Evolutionary conservation across 331 rosid species (phyloP).

Genomic region (Cydonia oblonga): DNA sequence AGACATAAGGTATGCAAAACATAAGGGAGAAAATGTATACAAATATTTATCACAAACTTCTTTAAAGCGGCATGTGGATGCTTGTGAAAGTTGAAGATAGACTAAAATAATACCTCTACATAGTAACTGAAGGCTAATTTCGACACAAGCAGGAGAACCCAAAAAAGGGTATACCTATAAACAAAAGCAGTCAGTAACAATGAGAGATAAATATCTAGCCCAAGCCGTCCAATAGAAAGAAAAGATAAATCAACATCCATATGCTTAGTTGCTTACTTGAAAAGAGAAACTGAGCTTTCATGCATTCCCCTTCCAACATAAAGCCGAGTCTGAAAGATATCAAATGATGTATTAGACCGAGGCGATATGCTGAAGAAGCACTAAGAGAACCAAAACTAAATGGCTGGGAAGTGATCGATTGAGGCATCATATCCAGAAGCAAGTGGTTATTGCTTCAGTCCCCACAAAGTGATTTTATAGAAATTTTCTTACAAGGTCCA

Average conservation of each 20-base stretch:
- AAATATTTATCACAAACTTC: neutral
- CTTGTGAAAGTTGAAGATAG: neutral
- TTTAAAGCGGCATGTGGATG: neutral
- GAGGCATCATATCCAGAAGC: neutral
- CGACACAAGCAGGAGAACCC: slow-evolving; percentile 69
- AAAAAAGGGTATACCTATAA: slow-evolving; percentile 74
- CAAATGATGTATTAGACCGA: neutral
- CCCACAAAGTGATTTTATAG: neutral
- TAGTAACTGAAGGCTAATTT: slow-evolving; percentile 87
- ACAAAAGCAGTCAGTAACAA: slow-evolving; percentile 17
- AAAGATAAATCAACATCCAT: neutral
- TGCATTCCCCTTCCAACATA: slow-evolving; percentile 99
- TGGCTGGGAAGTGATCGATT: neutral
- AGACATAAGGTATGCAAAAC: neutral
- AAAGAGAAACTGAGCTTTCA: slow-evolving; percentile 64
- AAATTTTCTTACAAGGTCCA: slow-evolving; percentile 13
- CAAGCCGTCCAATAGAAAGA: slow-evolving; percentile 12
- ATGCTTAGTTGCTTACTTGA: slow-evolving; percentile 72
- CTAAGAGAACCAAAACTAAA: neutral
- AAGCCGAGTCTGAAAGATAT: slow-evolving; percentile 66
- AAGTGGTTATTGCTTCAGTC: neutral
- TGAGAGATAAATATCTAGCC: no score
- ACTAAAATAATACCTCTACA: slow-evolving; percentile 61
- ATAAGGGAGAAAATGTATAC: no score
- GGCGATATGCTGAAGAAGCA: neutral